These are phyloP conservation scores for Suillus tomentosus DNA, from an alignment of 768 basidiomycete genomes.

Conservation along the genomic window DNA sequence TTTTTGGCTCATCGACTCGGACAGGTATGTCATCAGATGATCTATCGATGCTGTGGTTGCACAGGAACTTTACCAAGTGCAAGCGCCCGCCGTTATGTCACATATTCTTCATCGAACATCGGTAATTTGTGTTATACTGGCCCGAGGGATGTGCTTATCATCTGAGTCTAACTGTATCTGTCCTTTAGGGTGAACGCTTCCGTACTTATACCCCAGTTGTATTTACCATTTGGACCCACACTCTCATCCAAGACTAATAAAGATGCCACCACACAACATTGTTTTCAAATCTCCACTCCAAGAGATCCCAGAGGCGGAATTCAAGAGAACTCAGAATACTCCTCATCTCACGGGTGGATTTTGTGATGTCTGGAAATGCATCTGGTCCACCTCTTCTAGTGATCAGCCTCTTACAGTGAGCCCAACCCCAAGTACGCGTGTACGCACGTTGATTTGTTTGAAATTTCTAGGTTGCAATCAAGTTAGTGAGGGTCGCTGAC, in stretches of 20 bases:
- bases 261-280: not conserved
- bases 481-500: not conserved
- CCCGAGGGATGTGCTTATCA: not conserved
- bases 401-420: not conserved
- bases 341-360: not conserved
- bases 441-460: not conserved
- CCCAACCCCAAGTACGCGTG: not conserved
- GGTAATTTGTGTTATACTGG: not conserved
- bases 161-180: not conserved
- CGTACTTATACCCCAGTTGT: not conserved
- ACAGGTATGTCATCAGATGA: not conserved
- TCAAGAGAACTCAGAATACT: not conserved
- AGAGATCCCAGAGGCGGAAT: not conserved
- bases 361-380: constrained; percentile 6
- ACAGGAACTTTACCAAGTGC: not conserved
- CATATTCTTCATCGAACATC: not conserved
- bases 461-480: constrained; percentile 1
- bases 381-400: not conserved
- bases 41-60: not conserved
- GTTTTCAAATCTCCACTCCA: not conserved
- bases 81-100: not conserved
- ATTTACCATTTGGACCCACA: not conserved
- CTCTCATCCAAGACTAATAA: not conserved
- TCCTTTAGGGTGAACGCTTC: not conserved
- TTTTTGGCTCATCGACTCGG: not conserved